Evolutionary conservation across 2,329 filamentous ascomycete genomes (phyloP), one percentile per base, ranked within the genome.

Genomic region (Bipolaris gigantea): DNA sequence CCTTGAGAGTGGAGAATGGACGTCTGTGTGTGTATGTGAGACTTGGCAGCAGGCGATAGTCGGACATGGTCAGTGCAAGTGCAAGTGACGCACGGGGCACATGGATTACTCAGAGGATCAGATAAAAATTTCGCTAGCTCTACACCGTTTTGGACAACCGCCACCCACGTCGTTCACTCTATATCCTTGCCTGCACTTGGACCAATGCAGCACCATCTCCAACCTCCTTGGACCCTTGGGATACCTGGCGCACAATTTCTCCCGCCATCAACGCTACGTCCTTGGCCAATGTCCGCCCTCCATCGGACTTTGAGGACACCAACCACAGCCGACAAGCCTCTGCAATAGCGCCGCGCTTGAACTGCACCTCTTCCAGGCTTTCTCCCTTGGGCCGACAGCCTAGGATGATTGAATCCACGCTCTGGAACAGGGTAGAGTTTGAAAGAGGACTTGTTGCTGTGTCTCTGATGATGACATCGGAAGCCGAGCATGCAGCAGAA

Each of bases 281-380:
- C 59, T 70, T 73, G 44, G 70, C 69, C 58, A 74, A 60, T 54
- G 70, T 67, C 9, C 70, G 69, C 9, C 70, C 71, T 16, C 65
- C 69, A 10, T 71, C 67, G 1, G 67, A 68, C 43, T 66, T 62
- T 15, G 68, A 66, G 16, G 67, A 67, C 48, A 73, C 63, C 57
- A 73, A 58, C 65, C 70, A 74, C 57, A 73, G 62, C 36, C 61
- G 61, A 50, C 69, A 70, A 42, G 59, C 56, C 19, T 65, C 60
- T 18, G 60, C 63, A 35, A 72, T 70, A 9, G 61, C 62, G 13
- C 66, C 67, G 16, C 68, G 70, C 59, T 74, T 74, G 66, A 74
- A 74, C 36, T 71, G 70, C 48, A 74, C 68, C 55, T 74, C 71
- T 48, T 74, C 65, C 38, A 74, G 61, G 62, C 70, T 71, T 38